Evolutionary conservation across 345 rosid species (phyloP), one percentile per base, ranked within the genome.

Genomic region (Populus ilicifolia): DNA sequence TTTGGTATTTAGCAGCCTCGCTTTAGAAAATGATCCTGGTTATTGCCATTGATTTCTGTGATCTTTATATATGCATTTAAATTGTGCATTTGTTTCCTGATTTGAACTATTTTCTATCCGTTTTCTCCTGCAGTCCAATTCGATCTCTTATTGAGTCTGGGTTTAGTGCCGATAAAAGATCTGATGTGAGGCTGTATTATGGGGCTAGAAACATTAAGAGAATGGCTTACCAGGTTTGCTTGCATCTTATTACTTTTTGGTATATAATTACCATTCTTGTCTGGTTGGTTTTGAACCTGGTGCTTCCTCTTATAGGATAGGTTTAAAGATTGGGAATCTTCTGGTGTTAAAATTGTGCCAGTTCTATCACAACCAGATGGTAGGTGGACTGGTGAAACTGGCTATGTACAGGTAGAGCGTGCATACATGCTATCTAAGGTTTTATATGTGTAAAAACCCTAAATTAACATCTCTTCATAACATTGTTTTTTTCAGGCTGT

Each of bases 161-260:
- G 71, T 92, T 96, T 78, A 80, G 87, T 70, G 97, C 95, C 13
- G 77, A 82, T 69, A 87, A 84, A 84, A 88, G 99, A 85, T 83
- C 89, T 5, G 95, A 93, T 64, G 98, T 92, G 27, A 90, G 98
- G 83, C 89, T 96, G 38, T 96, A 93, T 82, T 96, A 96, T 70
- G 98, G 98, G 36, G 98, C 95, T 61, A 89, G 98, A 88, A 96
- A 89, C 87, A 93, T 96, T 35, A 83, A 78, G 81, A 92, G 97
- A 83, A 93, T 96, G 97, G 99, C 98, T 75, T 96, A 93, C 78
- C 97, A 92, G 97, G 99, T 96, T 85, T 79, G 86, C 6, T 77
- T 73, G 67, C 81, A 41, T 75, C 7, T 75, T 38, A 29, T 29
- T 25, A 35, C 43, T 13, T 23, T 21, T 0, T 62, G 33, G 59